Evolutionary conservation across 2,329 filamentous ascomycete species (phyloP).

Genomic region (Polychaeton citri): DNA sequence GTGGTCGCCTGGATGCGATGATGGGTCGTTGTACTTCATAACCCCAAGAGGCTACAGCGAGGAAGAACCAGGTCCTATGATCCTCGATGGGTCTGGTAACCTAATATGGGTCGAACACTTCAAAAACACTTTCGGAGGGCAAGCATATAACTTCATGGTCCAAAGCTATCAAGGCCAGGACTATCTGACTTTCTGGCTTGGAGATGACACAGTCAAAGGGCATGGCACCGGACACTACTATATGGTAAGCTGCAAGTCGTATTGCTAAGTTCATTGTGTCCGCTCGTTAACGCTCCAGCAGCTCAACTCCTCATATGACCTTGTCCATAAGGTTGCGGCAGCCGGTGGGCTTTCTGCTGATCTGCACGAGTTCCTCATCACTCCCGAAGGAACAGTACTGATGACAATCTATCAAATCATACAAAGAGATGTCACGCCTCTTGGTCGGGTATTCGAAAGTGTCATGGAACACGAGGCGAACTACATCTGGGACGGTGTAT

Average conservation of each 20-base stretch:
- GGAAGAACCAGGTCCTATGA: slow-evolving; percentile 12
- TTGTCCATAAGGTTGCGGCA: slow-evolving; percentile 24
- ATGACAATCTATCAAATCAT: slow-evolving; percentile 23
- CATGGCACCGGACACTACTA: slow-evolving; percentile 15
- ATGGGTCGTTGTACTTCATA: slow-evolving; percentile 10
- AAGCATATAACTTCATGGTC: slow-evolving; percentile 17
- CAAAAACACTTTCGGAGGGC: slow-evolving; percentile 10
- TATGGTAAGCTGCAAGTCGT: slow-evolving; percentile 16
- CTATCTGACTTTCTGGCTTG: slow-evolving; percentile 23
- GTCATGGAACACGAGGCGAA: slow-evolving; percentile 10
- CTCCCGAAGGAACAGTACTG: slow-evolving; percentile 25
- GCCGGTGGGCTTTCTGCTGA: slow-evolving; percentile 23
- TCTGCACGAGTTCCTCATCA: slow-evolving; percentile 31
- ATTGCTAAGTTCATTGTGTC: too few relatives aligned
- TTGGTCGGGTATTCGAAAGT: slow-evolving; percentile 11
- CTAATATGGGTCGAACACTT: slow-evolving; percentile 13
- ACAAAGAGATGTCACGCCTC: too few relatives aligned
- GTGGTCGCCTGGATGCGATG: slow-evolving; percentile 14
- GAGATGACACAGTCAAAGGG: slow-evolving; percentile 18
- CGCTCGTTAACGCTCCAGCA: slow-evolving; percentile 3
- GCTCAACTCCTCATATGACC: slow-evolving; percentile 14
- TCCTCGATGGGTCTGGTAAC: slow-evolving; percentile 12
- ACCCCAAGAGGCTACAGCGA: slow-evolving; percentile 11
- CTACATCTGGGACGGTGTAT: slow-evolving; percentile 12
- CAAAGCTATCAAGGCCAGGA: slow-evolving; percentile 20